Conservation (phyloP, 306 rosid genomes). For the Vigna unguiculata region DNA sequence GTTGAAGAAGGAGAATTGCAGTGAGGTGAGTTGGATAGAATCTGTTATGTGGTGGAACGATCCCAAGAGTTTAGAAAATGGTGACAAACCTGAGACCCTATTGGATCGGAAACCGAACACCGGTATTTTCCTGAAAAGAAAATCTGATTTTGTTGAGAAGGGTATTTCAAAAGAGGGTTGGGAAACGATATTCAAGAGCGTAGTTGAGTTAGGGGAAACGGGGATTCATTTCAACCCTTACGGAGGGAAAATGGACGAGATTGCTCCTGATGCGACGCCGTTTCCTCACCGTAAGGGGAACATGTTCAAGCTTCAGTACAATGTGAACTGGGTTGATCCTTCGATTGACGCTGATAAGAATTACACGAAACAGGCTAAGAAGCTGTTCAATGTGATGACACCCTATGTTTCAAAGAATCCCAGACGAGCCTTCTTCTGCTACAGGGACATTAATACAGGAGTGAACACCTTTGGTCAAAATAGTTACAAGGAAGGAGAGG, state of each 20-base stretch:
- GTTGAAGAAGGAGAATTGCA: conserved; percentile 39
- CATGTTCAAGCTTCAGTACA: conserved; percentile 39
- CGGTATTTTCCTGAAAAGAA: conserved; percentile 36
- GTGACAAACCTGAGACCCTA: conserved; percentile 45
- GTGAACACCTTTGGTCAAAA: background rate
- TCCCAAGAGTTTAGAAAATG: background rate
- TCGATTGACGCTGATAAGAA: background rate
- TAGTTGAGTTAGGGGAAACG: conserved; percentile 45
- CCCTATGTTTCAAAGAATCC: background rate
- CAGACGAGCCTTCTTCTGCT: background rate
- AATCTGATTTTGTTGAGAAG: conserved; percentile 48
- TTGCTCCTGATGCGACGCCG: conserved; percentile 50
- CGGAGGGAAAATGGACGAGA: conserved; percentile 42
- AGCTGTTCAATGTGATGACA: background rate
- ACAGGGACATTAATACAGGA: background rate
- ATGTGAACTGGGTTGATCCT: background rate
- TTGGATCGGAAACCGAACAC: conserved; percentile 41
- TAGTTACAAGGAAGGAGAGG: conserved; percentile 46
- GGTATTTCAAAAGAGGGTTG: conserved; percentile 42
- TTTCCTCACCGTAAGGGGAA: conserved; percentile 81
- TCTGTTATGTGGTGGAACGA: conserved; percentile 48
- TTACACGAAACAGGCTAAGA: background rate
- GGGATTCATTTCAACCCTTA: conserved; percentile 53
- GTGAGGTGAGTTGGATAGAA: conserved; percentile 50
- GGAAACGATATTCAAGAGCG: conserved; percentile 46